A percentile compares a stretch with the other conserved stretches of the same genome.
Conservation (phyloP, 441 rosid genomes). For the Aquilaria agallochum region DNA sequence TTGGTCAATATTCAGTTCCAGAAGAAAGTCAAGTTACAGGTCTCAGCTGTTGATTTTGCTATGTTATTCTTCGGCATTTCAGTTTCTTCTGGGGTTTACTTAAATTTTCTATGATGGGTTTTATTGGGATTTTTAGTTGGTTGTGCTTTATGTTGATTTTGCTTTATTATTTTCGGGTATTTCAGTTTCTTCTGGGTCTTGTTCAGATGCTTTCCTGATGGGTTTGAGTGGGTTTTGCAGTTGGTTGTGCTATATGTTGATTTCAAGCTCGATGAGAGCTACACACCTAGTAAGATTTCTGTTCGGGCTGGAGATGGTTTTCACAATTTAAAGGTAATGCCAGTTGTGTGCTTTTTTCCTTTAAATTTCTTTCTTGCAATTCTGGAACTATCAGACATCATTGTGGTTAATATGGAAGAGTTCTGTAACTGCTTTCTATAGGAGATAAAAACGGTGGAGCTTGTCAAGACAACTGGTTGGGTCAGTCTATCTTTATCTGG, state of each 20-base stretch:
- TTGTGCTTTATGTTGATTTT: no score
- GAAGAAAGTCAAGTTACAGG: constrained; percentile 94
- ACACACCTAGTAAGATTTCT: constrained; percentile 84
- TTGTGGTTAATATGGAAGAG: constrained; percentile 8
- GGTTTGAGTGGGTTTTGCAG: constrained; percentile 25
- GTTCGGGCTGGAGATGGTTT: constrained; percentile 95
- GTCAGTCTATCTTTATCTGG: constrained; percentile 70
- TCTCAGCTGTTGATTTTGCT: constrained; percentile 16
- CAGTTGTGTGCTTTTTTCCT: no score
- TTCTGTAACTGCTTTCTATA: constrained; percentile 21
- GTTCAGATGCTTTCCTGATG: constrained; percentile 3
- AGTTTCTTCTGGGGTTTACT: neutral
- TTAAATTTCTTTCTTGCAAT: neutral
- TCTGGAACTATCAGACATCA: neutral
- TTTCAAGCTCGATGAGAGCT: constrained; percentile 95
- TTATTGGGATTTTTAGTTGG: no score
- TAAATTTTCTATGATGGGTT: constrained; percentile 1
- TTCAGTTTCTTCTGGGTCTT: neutral
- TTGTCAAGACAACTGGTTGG: constrained; percentile 89
- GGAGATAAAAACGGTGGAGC: constrained; percentile 89
- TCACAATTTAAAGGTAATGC: constrained; percentile 75
- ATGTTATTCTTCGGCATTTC: neutral
- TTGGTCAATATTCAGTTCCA: constrained; percentile 26
- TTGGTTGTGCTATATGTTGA: constrained; percentile 80
- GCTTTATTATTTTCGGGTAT: neutral